Evolutionary conservation across 768 basidiomycete species (phyloP).

Genomic region (Candolleomyces efflorescens): DNA sequence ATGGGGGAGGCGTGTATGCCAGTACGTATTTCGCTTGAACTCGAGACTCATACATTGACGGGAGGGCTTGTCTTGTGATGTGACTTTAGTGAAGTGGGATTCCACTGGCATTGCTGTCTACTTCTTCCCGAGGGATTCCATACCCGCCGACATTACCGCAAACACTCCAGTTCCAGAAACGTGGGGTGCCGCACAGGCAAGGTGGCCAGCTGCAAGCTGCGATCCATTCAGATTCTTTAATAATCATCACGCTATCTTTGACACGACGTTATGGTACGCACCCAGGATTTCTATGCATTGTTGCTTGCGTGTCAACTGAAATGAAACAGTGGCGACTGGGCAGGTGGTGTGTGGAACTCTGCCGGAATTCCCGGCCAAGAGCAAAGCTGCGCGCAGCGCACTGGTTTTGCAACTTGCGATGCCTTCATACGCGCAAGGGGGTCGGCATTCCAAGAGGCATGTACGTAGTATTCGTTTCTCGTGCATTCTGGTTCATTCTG

Average conservation of each 20-base stretch:
- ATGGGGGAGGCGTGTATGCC: slow-evolving; percentile 84
- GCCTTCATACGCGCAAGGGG: slow-evolving; percentile 75
- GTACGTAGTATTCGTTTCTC: slow-evolving; percentile 41
- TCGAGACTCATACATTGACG: slow-evolving; percentile 8
- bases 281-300: slow-evolving; percentile 6
- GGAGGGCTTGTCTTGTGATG: background rate
- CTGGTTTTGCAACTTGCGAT: slow-evolving; percentile 78
- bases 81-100: slow-evolving; percentile 68
- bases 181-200: slow-evolving; percentile 79
- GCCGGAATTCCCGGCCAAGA: slow-evolving; percentile 81
- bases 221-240: slow-evolving; percentile 77
- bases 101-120: slow-evolving; percentile 69
- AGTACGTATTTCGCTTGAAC: slow-evolving; percentile 48
- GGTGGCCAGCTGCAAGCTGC: slow-evolving; percentile 74
- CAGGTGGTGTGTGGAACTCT: slow-evolving; percentile 68
- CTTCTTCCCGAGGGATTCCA: slow-evolving; percentile 73
- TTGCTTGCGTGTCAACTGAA: background rate
- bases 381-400: slow-evolving; percentile 79
- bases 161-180: slow-evolving; percentile 65
- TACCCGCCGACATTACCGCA: slow-evolving; percentile 75
- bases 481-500: background rate
- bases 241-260: slow-evolving; percentile 74
- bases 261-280: slow-evolving; percentile 77
- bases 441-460: slow-evolving; percentile 67
- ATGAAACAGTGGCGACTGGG: slow-evolving; percentile 77